A percentile compares a stretch with the other conserved stretches of the same genome.
Evolutionary conservation across 2,329 filamentous ascomycete species (phyloP).

Genomic region (Microdochium nivale): DNA sequence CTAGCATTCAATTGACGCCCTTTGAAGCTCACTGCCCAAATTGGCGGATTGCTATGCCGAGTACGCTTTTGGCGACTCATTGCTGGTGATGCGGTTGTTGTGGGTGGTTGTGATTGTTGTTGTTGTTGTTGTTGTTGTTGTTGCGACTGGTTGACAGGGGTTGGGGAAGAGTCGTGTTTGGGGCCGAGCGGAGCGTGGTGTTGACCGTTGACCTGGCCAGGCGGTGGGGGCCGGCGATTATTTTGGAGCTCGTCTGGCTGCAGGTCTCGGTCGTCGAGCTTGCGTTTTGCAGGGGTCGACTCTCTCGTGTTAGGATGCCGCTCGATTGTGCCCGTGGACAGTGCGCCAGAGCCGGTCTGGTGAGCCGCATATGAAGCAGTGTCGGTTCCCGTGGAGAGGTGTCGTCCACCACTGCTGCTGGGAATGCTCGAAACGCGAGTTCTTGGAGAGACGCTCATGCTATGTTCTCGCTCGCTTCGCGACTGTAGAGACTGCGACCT

Average conservation of each 20-base stretch:
- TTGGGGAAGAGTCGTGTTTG: constrained; percentile 13
- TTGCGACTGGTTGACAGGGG: constrained; percentile 8
- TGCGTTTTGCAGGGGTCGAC: constrained; percentile 35
- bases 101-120: constrained; percentile 1
- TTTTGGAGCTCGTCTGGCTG: constrained; percentile 43
- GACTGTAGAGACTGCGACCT: constrained; percentile 44
- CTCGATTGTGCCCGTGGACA: constrained; percentile 19
- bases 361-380: constrained; percentile 1
- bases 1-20: constrained; percentile 25
- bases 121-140: background rate
- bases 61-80: constrained; percentile 29
- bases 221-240: constrained; percentile 37
- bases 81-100: constrained; percentile 14
- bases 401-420: constrained; percentile 12
- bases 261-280: constrained; percentile 38
- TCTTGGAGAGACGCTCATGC: constrained; percentile 71
- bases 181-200: constrained; percentile 10
- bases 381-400: background rate
- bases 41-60: constrained; percentile 28
- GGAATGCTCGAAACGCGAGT: constrained; percentile 49
- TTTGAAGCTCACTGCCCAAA: constrained; percentile 37
- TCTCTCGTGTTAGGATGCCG: constrained; percentile 13
- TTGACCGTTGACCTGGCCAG: constrained; percentile 39
- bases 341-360: constrained; percentile 1
- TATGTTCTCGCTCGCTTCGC: constrained; percentile 57